Conservation (phyloP, 176 grass and related monocot species). For the Avena eriantha region DNA sequence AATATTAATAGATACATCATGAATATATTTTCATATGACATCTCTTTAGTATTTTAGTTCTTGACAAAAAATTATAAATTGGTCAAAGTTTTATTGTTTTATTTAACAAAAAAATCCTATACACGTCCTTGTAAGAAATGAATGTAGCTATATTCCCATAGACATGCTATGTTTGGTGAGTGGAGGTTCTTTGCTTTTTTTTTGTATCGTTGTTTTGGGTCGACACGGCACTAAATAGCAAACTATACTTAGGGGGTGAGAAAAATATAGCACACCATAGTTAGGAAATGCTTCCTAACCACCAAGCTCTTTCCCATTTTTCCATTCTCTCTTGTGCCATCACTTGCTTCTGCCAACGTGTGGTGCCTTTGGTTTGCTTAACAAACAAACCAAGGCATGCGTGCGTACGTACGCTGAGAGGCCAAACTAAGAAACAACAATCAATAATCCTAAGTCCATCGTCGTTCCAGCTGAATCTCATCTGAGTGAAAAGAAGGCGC, state of each 20-base stretch:
- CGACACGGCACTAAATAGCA: neutral
- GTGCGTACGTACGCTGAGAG: too few relatives aligned
- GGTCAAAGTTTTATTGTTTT: too few relatives aligned
- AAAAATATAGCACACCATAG: slow-evolving; percentile 7
- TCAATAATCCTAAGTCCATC: neutral
- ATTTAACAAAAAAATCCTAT: too few relatives aligned
- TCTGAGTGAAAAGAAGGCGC: neutral
- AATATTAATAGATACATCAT: too few relatives aligned
- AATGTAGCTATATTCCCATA: too few relatives aligned
- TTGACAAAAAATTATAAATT: too few relatives aligned
- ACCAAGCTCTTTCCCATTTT: neutral
- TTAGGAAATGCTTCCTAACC: neutral
- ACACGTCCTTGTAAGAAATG: too few relatives aligned
- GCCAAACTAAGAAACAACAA: neutral
- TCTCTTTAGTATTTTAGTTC: too few relatives aligned
- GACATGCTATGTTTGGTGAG: slow-evolving; percentile 1
- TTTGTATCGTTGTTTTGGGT: neutral
- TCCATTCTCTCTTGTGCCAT: neutral
- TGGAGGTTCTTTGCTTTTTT: neutral
- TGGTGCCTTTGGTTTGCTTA: slow-evolving; percentile 37
- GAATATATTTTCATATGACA: too few relatives aligned
- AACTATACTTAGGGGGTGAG: slow-evolving; percentile 7
- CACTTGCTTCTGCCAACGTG: slow-evolving; percentile 37
- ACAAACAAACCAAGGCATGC: slow-evolving; percentile 27
- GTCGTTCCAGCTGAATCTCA: neutral